phyloP scores from a whole-genome alignment of 1,284 basidiomycete species.

The Kwoniella shivajii region DNA sequence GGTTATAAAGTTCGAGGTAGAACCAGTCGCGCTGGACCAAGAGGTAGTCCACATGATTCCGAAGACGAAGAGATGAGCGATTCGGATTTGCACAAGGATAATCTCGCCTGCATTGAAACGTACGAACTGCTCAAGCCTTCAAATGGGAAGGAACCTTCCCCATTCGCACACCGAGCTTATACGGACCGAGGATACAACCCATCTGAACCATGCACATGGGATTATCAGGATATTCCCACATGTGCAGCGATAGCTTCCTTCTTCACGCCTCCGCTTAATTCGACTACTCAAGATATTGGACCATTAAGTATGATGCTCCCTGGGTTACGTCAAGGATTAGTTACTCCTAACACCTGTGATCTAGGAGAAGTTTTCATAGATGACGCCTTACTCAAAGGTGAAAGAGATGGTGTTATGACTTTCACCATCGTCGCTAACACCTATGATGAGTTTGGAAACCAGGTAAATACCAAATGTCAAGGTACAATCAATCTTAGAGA shows the following conservation, averaged over 20 bases:
- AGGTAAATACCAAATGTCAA: neutral
- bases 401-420: constrained; percentile 2
- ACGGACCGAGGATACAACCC: neutral
- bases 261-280: neutral
- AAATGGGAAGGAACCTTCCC: neutral
- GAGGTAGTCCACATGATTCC: neutral
- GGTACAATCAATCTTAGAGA: neutral
- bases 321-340: neutral
- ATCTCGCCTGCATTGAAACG: neutral
- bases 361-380: constrained; percentile 2
- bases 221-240: constrained; percentile 1
- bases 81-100: neutral
- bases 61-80: neutral
- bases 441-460: neutral
- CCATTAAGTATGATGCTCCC: neutral
- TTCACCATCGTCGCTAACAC: neutral
- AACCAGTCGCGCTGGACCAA: neutral
- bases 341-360: neutral
- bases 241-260: neutral
- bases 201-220: constrained; percentile 5
- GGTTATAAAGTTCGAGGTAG: neutral
- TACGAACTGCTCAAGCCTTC: neutral
- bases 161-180: neutral
- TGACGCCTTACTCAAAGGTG: neutral
- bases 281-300: neutral